Percentiles rank a stretch among this genome's conserved stretches.
phyloP scores from a whole-genome alignment of 2,329 filamentous ascomycete genomes.

The Raffaelea albimanens region DNA sequence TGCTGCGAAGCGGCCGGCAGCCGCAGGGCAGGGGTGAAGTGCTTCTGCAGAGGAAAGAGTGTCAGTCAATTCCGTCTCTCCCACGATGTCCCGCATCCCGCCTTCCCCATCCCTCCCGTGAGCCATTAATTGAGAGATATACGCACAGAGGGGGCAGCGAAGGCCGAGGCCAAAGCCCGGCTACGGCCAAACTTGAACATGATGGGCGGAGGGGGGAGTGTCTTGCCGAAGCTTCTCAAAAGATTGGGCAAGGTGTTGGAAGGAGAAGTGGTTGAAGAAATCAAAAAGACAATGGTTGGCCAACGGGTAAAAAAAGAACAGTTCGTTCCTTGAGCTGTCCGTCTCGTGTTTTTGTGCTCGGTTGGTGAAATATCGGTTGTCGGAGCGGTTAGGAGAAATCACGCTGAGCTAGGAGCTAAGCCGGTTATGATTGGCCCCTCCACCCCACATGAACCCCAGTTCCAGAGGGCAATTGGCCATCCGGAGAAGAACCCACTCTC shows the following conservation, averaged over 20 bases:
- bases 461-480: too few species aligned
- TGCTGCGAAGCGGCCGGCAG: constrained; percentile 63
- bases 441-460: not conserved
- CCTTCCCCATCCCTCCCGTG: not conserved
- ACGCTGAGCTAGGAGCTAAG: not conserved
- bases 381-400: constrained; percentile 13
- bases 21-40: constrained; percentile 40
- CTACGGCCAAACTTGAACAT: constrained; percentile 89
- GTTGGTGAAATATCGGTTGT: constrained; percentile 9
- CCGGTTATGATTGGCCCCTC: not conserved
- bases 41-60: constrained; percentile 16
- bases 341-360: constrained; percentile 1
- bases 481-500: too few species aligned
- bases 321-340: not conserved
- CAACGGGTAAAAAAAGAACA: not conserved
- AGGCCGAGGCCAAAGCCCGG: constrained; percentile 68
- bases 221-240: not conserved
- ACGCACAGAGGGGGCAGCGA: constrained; percentile 65
- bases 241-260: not conserved
- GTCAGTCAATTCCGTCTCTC: not conserved
- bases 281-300: not conserved
- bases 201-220: constrained; percentile 18
- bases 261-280: not conserved
- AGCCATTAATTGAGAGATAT: not conserved
- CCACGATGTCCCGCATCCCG: too few species aligned